phyloP scores from a whole-genome alignment of 371 early-diverging fungal genomes.

The Nosema muscidifuracis region DNA sequence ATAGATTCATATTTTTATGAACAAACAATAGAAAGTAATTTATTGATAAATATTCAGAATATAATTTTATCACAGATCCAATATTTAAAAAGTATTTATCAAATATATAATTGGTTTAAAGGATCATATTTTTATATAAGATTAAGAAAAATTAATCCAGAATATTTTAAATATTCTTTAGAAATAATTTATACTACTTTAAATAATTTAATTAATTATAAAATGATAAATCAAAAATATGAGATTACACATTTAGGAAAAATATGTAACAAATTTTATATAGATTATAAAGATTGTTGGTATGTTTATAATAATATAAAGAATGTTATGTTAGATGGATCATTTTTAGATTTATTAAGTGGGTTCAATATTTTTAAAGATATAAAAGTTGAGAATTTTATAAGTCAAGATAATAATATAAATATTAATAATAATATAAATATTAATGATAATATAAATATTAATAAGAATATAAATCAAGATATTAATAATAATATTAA shows the following conservation, averaged over 20 bases:
- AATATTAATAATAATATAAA: no score
- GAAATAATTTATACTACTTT: background rate
- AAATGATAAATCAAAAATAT: slow-evolving; percentile 1
- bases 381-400: background rate
- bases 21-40: background rate
- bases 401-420: no score
- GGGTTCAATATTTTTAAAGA: background rate
- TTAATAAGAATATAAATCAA: no score
- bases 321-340: background rate
- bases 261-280: background rate
- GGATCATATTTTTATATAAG: background rate
- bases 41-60: background rate
- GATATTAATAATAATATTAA: no score
- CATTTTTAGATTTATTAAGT: background rate
- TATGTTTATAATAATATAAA: background rate
- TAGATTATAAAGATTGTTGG: background rate
- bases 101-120: background rate
- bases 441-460: no score
- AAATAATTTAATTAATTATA: background rate
- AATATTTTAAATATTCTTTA: background rate
- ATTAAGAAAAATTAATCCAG: background rate
- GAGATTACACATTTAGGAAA: background rate
- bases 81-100: background rate
- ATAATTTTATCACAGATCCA: background rate
- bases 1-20: slow-evolving; percentile 3